phyloP scores from a whole-genome alignment of 495 filamentous ascomycete species.

The Lasiosphaeriaceae sp. region DNA sequence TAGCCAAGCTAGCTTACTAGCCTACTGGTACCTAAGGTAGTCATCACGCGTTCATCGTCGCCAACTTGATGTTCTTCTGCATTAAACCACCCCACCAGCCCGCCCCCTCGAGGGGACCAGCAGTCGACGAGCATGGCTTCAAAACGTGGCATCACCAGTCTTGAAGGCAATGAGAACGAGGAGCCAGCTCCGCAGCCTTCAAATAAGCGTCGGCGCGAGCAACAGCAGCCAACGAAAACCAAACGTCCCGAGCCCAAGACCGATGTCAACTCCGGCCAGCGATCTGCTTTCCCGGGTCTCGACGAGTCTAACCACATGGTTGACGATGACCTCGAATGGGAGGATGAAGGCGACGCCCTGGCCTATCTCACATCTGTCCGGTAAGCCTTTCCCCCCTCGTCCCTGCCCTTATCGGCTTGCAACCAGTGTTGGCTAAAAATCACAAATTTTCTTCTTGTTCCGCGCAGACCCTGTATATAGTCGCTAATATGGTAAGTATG shows the following conservation, averaged over 20 bases:
- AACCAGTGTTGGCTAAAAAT: slow-evolving; percentile 29
- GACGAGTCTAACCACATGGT: slow-evolving; percentile 43
- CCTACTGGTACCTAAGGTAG: no score
- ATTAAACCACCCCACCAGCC: no score
- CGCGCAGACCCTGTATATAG: slow-evolving; percentile 13
- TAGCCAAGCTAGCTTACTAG: no score
- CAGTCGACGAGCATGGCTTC: slow-evolving; percentile 18
- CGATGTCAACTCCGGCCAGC: slow-evolving; percentile 70
- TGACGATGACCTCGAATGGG: slow-evolving; percentile 52
- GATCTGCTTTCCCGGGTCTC: slow-evolving; percentile 71
- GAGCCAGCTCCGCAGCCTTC: slow-evolving; percentile 12
- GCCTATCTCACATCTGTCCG: slow-evolving; percentile 77
- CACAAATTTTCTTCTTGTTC: slow-evolving; percentile 10
- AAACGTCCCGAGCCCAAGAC: slow-evolving; percentile 31
- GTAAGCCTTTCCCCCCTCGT: slow-evolving; percentile 48
- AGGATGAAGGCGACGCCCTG: slow-evolving; percentile 59
- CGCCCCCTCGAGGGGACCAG: no score
- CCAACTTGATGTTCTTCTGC: no score
- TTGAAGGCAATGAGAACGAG: slow-evolving; percentile 9
- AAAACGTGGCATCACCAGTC: slow-evolving; percentile 23
- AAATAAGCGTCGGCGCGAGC: slow-evolving; percentile 27
- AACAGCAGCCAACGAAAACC: slow-evolving; percentile 13
- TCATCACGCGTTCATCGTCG: no score
- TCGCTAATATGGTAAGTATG: slow-evolving; percentile 43
- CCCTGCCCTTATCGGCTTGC: slow-evolving; percentile 9